Evolutionary conservation across 1,284 basidiomycete species (phyloP), one percentile per base, ranked within the genome.

Genomic region (Apiotrichum sp.): DNA sequence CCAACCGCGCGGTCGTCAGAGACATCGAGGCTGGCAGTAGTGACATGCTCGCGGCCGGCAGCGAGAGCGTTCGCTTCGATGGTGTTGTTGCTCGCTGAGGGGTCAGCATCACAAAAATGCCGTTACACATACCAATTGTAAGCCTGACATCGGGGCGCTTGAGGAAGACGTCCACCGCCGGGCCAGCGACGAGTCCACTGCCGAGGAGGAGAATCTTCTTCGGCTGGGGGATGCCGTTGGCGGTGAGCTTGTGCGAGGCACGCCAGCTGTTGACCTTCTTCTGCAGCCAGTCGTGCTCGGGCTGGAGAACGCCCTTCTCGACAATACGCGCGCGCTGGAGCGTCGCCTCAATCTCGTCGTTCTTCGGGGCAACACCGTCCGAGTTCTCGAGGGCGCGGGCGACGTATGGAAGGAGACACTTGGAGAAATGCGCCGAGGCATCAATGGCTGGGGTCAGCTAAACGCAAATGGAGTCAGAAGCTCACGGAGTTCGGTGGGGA

Each of bases 121-220:
- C n/a, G 40, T 6, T 8, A 10, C 52, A 10, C 52, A 34, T n/a
- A 90, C 89, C 90, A 61, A 93, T 82, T 3, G 87, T 72, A 34
- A 93, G 74, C 50, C 84, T 78, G 0, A 91, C 76, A 62, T 88
- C 86, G 0, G 66, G 61, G 47, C 80, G 74, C 64, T 79, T 72
- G 68, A 82, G 77, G 50, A 93, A 82, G 68, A 88, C 83, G 58
- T 87, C 83, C 6, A 90, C 85, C 7, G 86, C 86, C 10, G 90
- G 91, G 3, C 86, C 85, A 11, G 90, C 89, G 29, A 93, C 93
- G 84, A 93, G 92, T 16, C 93, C 93, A 53, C 87, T 89, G 9
- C 93, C 93, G 4, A 96, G 80, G 62, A 97, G 79, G 33, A 97
- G 75, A 0, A 93, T 80, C 63, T 80, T 84, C 76, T 86, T 87